Evolutionary conservation across 164 flowering plant genomes (phyloP).

Genomic region (Akebia trifoliata): DNA sequence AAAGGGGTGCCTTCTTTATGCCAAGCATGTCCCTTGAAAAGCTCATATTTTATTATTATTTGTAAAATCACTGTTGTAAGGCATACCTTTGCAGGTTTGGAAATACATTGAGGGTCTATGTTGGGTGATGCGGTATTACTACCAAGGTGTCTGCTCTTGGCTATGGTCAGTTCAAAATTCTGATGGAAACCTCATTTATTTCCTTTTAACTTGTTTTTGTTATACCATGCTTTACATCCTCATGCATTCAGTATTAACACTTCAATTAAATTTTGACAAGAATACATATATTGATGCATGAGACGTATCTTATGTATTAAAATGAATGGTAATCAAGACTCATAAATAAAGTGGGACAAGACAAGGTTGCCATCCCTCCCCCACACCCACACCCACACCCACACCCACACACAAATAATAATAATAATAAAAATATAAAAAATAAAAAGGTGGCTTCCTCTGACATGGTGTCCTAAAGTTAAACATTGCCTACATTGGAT

Average conservation of each 20-base stretch:
- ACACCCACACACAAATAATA: too few relatives aligned
- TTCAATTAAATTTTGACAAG: too few relatives aligned
- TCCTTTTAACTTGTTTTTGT: too few relatives aligned
- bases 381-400: too few relatives aligned
- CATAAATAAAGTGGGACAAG: neutral
- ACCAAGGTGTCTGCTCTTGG: constrained; percentile 97
- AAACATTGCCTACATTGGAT: neutral
- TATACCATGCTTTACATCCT: too few relatives aligned
- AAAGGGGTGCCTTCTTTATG: too few relatives aligned
- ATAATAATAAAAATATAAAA: too few relatives aligned
- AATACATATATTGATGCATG: neutral
- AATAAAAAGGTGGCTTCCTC: neutral
- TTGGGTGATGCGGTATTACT: constrained; percentile 97
- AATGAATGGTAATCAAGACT: neutral
- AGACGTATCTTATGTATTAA: neutral
- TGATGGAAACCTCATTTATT: too few relatives aligned
- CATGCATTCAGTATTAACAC: too few relatives aligned
- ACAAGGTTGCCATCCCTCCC: neutral
- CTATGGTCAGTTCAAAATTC: constrained; percentile 57
- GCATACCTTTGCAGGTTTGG: constrained; percentile 54
- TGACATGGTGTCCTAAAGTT: neutral
- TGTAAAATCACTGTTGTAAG: neutral
- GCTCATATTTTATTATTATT: neutral
- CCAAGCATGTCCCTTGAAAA: too few relatives aligned
- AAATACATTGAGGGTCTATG: constrained; percentile 98